phyloP scores from a whole-genome alignment of 371 early-diverging fungal species.

The Rhizopus microsporus region DNA sequence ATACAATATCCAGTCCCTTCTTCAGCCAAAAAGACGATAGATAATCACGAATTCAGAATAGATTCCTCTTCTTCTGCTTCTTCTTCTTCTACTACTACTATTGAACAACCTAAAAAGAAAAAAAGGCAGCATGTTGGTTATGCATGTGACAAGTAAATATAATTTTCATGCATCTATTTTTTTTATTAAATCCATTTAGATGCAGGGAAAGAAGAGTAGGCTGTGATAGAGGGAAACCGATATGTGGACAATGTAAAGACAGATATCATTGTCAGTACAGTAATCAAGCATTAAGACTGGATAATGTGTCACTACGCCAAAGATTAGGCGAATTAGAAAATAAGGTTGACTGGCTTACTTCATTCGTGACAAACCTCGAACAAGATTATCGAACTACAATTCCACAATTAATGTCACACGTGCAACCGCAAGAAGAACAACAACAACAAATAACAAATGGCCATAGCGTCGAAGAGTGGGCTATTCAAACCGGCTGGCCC shows the following conservation, averaged over 20 bases:
- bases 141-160: constrained; percentile 34
- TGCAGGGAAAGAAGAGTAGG: constrained; percentile 40
- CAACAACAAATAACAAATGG: constrained; percentile 2
- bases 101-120: constrained; percentile 22
- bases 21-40: constrained; percentile 1
- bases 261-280: constrained; percentile 32
- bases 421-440: constrained; percentile 5
- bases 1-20: constrained; percentile 12
- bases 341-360: constrained; percentile 20
- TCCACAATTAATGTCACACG: constrained; percentile 4
- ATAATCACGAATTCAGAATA: neutral
- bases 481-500: constrained; percentile 29
- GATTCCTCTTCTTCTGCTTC: constrained; percentile 10
- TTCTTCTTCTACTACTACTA: constrained; percentile 8
- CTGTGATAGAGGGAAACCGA: constrained; percentile 36
- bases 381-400: constrained; percentile 17
- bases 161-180: neutral
- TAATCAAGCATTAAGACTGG: constrained; percentile 24
- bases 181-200: constrained; percentile 6
- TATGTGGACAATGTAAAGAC: constrained; percentile 34
- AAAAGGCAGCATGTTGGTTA: constrained; percentile 38
- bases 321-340: constrained; percentile 30
- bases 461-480: constrained; percentile 26
- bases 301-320: constrained; percentile 29
- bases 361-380: constrained; percentile 14